Percentiles rank a stretch among this genome's conserved stretches.
These are phyloP conservation scores for Gossypium schwendimanii DNA, from an alignment of 441 rosid genomes.

Conservation along the genomic window DNA sequence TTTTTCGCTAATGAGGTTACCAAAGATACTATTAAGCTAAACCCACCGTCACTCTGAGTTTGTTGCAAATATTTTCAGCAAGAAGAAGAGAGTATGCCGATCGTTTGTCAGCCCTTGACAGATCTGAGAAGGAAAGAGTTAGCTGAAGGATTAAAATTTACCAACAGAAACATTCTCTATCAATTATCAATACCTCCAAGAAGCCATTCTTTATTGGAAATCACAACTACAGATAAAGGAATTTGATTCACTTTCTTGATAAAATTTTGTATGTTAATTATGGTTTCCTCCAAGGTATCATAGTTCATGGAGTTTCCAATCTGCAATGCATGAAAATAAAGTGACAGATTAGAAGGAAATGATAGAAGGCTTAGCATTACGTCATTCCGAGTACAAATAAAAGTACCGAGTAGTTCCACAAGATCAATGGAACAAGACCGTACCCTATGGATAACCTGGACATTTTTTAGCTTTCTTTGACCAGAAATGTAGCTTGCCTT, in stretches of 20 bases:
- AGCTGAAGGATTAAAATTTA: constrained; percentile 8
- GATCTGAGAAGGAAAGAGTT: constrained; percentile 46
- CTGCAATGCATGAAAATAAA: constrained; percentile 34
- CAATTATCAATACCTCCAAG: constrained; percentile 43
- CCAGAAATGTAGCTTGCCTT: constrained; percentile 31
- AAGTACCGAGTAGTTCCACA: background rate
- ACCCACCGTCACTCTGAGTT: constrained; percentile 69
- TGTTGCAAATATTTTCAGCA: constrained; percentile 80
- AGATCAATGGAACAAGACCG: background rate
- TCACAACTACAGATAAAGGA: constrained; percentile 74
- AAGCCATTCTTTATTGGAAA: constrained; percentile 83
- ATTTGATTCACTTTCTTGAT: constrained; percentile 40
- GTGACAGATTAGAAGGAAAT: constrained; percentile 11
- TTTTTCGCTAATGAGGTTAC: background rate
- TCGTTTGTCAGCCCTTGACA: constrained; percentile 84
- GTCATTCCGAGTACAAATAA: background rate
- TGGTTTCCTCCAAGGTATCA: constrained; percentile 62
- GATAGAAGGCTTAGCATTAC: background rate
- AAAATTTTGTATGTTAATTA: constrained; percentile 46
- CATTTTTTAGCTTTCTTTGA: constrained; percentile 45
- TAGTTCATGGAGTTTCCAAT: constrained; percentile 84
- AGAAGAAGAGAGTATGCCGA: constrained; percentile 86
- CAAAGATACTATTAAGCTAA: constrained; percentile 6
- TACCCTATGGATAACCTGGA: constrained; percentile 69
- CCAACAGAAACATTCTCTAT: constrained; percentile 10